phyloP scores from a whole-genome alignment of 768 basidiomycete species.

The Holtermannia corniformis region DNA sequence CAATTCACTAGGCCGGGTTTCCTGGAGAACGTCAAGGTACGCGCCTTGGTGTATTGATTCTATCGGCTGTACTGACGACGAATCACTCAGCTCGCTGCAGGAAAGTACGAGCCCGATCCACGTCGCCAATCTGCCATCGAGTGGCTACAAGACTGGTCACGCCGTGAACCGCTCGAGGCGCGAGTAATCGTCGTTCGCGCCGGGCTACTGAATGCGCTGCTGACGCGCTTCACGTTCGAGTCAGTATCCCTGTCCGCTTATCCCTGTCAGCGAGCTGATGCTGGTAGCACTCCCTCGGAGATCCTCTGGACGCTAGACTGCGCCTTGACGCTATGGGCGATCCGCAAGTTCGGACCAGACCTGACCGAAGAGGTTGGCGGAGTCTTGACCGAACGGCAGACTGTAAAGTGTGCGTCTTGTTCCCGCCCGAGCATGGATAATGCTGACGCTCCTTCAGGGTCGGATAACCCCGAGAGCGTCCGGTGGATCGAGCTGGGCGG shows the following conservation, averaged over 20 bases:
- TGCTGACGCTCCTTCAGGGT: conserved; percentile 16
- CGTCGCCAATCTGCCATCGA: conserved; percentile 12
- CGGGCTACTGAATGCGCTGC: conserved; percentile 22
- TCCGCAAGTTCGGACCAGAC: conserved; percentile 22
- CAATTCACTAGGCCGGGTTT: conserved; percentile 24
- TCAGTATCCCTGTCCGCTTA: conserved; percentile 6
- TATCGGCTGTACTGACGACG: too few relatives aligned
- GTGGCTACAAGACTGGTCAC: conserved; percentile 26
- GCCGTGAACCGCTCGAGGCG: neutral
- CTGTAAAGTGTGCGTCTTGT: conserved; percentile 24
- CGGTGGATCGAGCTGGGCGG: conserved; percentile 27
- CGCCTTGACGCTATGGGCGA: conserved; percentile 29
- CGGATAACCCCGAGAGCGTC: conserved; percentile 19
- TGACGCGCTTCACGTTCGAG: conserved; percentile 26
- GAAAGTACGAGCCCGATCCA: conserved; percentile 26
- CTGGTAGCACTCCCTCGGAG: conserved; percentile 19
- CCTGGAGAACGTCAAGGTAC: conserved; percentile 18
- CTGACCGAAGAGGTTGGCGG: neutral
- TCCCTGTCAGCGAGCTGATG: too few relatives aligned
- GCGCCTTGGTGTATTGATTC: neutral
- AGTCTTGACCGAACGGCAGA: neutral
- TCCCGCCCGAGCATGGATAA: neutral
- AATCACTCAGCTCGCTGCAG: conserved; percentile 18
- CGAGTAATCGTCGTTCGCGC: conserved; percentile 7
- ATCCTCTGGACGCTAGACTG: conserved; percentile 33